These are phyloP conservation scores for Exidia glandulosa DNA, from an alignment of 768 basidiomycete species.

Conservation along the genomic window DNA sequence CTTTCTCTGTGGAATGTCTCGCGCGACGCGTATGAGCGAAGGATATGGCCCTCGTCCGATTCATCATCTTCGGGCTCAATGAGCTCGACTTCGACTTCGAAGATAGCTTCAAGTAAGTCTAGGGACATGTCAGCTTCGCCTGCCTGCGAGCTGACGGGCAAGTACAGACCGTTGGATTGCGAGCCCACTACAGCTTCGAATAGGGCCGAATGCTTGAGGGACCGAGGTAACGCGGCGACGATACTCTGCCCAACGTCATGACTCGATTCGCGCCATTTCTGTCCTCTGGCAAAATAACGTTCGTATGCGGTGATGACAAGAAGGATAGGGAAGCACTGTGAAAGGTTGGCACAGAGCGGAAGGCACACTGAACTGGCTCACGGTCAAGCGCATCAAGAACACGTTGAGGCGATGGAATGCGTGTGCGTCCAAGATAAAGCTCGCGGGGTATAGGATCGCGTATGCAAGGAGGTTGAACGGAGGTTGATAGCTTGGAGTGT, in stretches of 20 bases:
- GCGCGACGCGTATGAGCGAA: not conserved
- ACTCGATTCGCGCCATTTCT: slow-evolving; percentile 38
- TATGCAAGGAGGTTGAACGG: slow-evolving; percentile 77
- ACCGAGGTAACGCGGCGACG: slow-evolving; percentile 56
- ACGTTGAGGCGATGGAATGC: slow-evolving; percentile 78
- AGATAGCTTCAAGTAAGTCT: slow-evolving; percentile 71
- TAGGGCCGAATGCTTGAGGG: slow-evolving; percentile 62
- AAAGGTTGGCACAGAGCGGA: not conserved
- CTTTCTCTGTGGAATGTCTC: not conserved
- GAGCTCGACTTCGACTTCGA: slow-evolving; percentile 43
- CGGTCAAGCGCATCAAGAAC: slow-evolving; percentile 73
- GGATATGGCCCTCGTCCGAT: not conserved
- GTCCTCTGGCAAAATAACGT: slow-evolving; percentile 47
- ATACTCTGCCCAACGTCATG: slow-evolving; percentile 42
- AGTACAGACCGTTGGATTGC: slow-evolving; percentile 40
- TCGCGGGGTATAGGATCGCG: slow-evolving; percentile 65
- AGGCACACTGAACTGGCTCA: slow-evolving; percentile 16
- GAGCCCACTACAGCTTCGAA: slow-evolving; percentile 70
- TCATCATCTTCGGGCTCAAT: slow-evolving; percentile 6
- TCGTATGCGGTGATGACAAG: slow-evolving; percentile 72
- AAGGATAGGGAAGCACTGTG: slow-evolving; percentile 64
- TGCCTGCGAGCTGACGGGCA: too few species aligned
- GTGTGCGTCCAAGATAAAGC: slow-evolving; percentile 63
- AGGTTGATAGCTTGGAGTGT: slow-evolving; percentile 52
- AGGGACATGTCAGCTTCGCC: too few species aligned